Base-by-base conservation (phyloP, 2,329 filamentous ascomycete genomes). In the Spiromastix sp. region DNA sequence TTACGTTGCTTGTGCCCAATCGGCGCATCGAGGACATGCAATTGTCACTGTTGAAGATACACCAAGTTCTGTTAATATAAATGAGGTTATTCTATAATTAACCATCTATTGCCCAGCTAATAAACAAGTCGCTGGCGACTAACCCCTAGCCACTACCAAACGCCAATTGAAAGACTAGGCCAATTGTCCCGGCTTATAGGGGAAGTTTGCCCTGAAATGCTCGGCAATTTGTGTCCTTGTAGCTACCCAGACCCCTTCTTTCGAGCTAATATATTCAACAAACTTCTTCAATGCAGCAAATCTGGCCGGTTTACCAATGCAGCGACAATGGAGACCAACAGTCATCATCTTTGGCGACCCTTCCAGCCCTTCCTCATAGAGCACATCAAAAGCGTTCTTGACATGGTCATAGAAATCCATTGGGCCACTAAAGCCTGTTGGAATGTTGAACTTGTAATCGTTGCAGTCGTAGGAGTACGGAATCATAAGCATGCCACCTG, bases 311-410 rank as follows among this genome's bases (percentile, higher is more conserved):
- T 66, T 60, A 1, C 70, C 70, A 26, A 68, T 63, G 36, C 69
- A 67, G 5, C 68, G 60, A 42, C 67, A 71, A 46, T 72, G 69
- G 16, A 72, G 47, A 2, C 65, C 68, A 13, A 73, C 60, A 0
- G 70, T 72, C 70, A 73, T 72, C 69, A 73, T 74, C 53, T 70
- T 71, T 4, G 67, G 67, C 42, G 50, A 50, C 1, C 68, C 68
- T 8, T 57, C 57, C 35, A 57, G 47, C 0, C 68, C 68, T 41
- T 71, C 68, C 27, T 66, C 66, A 38, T 71, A 71, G 18, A 72
- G 46, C 6, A 68, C 61, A 42, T 73, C 69, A 34, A 73, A 72
- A 0, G 68, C 64, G 13, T 36, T 57, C 63, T 7, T 53, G 45
- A 0, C 26, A 29, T 29, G 26, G 16, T 29, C 26, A 12, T 29